Percentiles rank a stretch among this genome's conserved stretches.
Conservation (phyloP, 1,139 yeast genomes). For the Candida sp. region DNA sequence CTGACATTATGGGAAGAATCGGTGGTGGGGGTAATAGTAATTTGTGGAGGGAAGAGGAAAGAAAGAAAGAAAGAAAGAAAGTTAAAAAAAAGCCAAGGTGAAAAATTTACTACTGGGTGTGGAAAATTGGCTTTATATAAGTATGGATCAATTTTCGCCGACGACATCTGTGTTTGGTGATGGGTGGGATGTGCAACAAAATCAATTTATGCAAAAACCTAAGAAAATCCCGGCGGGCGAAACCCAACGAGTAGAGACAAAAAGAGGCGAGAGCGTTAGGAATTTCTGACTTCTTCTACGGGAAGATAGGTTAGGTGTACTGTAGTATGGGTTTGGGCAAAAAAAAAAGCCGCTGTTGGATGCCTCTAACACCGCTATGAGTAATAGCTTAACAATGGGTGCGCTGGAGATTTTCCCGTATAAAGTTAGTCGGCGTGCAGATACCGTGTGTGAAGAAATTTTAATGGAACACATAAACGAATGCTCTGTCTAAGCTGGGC, state of each 20-base stretch:
- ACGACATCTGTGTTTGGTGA: neutral
- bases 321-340: neutral
- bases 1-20: slow-evolving; percentile 30
- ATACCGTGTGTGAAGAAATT: neutral
- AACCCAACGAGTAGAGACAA: no score
- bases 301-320: neutral
- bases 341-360: neutral
- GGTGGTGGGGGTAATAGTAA: neutral
- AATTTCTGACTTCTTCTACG: neutral
- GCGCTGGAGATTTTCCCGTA: neutral
- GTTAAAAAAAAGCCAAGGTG: neutral
- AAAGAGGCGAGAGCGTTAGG: neutral
- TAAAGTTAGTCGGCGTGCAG: neutral
- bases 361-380: neutral
- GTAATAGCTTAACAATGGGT: neutral
- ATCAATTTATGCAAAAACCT: neutral
- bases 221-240: neutral
- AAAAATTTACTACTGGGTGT: neutral
- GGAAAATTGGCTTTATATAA: neutral
- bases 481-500: no score
- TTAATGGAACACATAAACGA: neutral
- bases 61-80: neutral
- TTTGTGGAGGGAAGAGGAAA: neutral
- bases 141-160: slow-evolving; percentile 1
- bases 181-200: neutral